Base-by-base conservation (phyloP, 352 stramenopile genomes). In the Globisporangium abappressorium region DNA sequence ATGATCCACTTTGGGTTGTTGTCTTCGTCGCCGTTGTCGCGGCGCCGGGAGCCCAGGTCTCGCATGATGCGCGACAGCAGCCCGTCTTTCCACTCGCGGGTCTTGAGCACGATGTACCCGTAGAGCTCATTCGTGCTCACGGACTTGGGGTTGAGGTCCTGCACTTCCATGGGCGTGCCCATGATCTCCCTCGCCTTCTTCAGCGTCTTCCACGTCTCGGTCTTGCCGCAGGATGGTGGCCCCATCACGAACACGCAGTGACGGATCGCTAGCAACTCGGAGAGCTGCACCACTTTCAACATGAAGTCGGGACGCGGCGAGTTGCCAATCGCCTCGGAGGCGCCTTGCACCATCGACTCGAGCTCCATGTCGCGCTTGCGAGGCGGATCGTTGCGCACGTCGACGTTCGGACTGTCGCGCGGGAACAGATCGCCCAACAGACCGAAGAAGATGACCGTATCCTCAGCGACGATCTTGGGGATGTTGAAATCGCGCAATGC, bases 231-330 rank as follows among this genome's bases (percentile, higher is more conserved):
- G 1, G 87, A 91, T 26, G 95, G 88, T 3, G 95, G 94, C 0
- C 97, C 97, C 93, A 99, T 98, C 8, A 99, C 81, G 69, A 99
- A 98, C 1, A 99, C 95, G 63, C 92, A 98, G 70, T 99, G 97
- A 24, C 97, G 91, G 70, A 99, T 98, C 49, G 88, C 93, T 3
- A 99, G 72, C 38, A 99, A 65, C 56, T 99, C 97, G 9, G 97
- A 89, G 0, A 99, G 82, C 71, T 99, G 93, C 5, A 98, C 94
- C 36, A 98, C 92, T 68, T 99, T 98, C 8, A 98, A 79, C 84
- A 94, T 95, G 57, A 94, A 95, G 60, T 94, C 86, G 4, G 87
- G 82, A 6, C 85, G 85, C 28, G 87, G 87, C 5, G 86, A 91
- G 62, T 95, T 94, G 3, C 82, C 84, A 22, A 95, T 91, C 0